A percentile compares a stretch with the other conserved stretches of the same genome.
phyloP scores from a whole-genome alignment of 148 eudicot species.

The Persicaria maculosa region DNA sequence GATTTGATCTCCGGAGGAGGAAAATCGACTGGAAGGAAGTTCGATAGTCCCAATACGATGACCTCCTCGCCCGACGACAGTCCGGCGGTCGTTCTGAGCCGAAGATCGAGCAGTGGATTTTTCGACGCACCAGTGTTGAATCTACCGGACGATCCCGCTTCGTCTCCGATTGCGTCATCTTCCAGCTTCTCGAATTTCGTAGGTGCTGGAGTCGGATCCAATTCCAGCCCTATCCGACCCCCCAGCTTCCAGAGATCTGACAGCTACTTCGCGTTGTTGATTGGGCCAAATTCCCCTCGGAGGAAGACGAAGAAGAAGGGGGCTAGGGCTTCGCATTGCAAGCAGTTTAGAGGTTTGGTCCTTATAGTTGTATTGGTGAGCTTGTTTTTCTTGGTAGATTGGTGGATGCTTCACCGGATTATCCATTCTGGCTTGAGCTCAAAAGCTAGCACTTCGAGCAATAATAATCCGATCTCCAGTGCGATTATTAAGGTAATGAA shows the following conservation, averaged over 20 bases:
- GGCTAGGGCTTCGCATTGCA: slow-evolving; percentile 29
- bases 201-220: background rate
- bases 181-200: background rate
- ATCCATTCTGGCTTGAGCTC: slow-evolving; percentile 30
- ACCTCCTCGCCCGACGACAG: background rate
- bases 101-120: background rate
- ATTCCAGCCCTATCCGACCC: background rate
- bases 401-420: slow-evolving; percentile 81
- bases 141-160: background rate
- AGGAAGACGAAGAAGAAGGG: slow-evolving; percentile 17
- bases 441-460: slow-evolving; percentile 15
- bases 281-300: slow-evolving; percentile 6
- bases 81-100: background rate
- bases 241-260: slow-evolving; percentile 5
- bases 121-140: background rate
- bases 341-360: slow-evolving; percentile 27
- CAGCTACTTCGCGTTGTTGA: background rate
- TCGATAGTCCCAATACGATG: background rate
- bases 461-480: slow-evolving; percentile 25
- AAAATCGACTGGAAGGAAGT: background rate
- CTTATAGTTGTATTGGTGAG: slow-evolving; percentile 40
- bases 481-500: slow-evolving; percentile 40
- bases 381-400: slow-evolving; percentile 48
- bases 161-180: background rate
- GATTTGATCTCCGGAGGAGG: background rate